Evolutionary conservation across 2,329 filamentous ascomycete genomes (phyloP).

Genomic region (Botrytis hyacinthi): DNA sequence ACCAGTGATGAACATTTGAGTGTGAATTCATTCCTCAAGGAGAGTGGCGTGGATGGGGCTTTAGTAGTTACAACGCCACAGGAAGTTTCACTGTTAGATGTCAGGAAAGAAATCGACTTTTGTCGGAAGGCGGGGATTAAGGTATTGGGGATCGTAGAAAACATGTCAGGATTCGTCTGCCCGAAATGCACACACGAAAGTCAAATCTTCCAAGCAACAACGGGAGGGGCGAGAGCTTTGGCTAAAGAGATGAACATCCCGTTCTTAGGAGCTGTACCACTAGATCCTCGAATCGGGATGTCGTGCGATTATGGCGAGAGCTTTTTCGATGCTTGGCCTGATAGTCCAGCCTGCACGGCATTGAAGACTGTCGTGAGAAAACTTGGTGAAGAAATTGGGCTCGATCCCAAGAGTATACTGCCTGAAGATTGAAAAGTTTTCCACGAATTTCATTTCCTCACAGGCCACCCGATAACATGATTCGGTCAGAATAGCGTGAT

Average conservation of each 20-base stretch:
- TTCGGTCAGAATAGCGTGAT: not conserved
- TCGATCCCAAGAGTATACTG: conserved; percentile 25
- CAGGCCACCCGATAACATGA: not conserved
- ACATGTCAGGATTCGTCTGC: conserved; percentile 97
- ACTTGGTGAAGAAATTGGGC: conserved; percentile 63
- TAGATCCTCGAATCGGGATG: conserved; percentile 94
- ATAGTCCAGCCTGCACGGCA: conserved; percentile 84
- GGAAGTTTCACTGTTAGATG: conserved; percentile 87
- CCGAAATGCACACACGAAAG: conserved; percentile 80
- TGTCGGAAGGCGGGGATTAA: conserved; percentile 90
- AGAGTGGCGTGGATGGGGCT: conserved; percentile 89
- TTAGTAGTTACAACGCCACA: conserved; percentile 93
- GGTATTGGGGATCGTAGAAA: conserved; percentile 88
- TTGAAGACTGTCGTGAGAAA: conserved; percentile 76
- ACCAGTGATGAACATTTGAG: conserved; percentile 94
- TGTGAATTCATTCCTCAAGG: conserved; percentile 87
- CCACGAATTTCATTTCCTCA: not conserved
- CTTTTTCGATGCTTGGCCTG: conserved; percentile 90
- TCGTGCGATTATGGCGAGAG: conserved; percentile 97
- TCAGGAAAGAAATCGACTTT: conserved; percentile 96
- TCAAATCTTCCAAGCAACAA: conserved; percentile 88
- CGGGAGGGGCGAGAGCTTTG: conserved; percentile 77
- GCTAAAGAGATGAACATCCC: conserved; percentile 85
- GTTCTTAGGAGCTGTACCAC: conserved; percentile 83
- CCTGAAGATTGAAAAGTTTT: conserved; percentile 15